Conservation (phyloP, 2,329 filamentous ascomycete genomes). For the Colletotrichum costaricense region DNA sequence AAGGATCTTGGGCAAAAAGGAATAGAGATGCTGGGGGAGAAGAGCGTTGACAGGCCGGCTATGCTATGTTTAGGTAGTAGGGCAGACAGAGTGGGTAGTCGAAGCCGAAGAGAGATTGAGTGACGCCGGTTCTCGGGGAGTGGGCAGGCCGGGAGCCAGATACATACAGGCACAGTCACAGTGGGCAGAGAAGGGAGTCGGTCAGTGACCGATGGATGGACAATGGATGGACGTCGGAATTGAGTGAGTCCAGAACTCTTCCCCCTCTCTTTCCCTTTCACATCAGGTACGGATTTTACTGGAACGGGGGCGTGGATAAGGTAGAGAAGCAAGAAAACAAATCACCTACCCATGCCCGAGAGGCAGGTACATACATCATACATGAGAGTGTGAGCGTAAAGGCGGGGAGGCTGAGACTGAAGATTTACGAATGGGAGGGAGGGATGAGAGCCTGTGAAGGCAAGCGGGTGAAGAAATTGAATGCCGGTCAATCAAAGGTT, state of each 20-base stretch:
- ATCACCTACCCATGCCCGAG: background rate
- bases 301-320: background rate
- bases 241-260: slow-evolving; percentile 23
- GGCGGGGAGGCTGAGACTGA: slow-evolving; percentile 4
- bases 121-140: slow-evolving; percentile 14
- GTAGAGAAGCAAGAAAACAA: background rate
- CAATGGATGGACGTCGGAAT: slow-evolving; percentile 18
- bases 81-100: background rate
- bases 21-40: background rate
- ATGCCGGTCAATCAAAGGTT: no score
- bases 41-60: background rate
- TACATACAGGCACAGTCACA: background rate
- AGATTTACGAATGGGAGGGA: background rate
- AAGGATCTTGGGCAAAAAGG: background rate
- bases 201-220: slow-evolving; percentile 3
- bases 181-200: background rate
- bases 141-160: background rate
- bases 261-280: background rate
- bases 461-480: no score
- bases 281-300: background rate
- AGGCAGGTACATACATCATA: no score
- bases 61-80: background rate
- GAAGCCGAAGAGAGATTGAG: background rate
- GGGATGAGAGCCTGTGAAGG: background rate
- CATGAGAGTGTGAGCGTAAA: background rate